These are phyloP conservation scores for Aspergillus pseudoglaucus DNA, from an alignment of 2,329 filamentous ascomycete species.

Conservation along the genomic window DNA sequence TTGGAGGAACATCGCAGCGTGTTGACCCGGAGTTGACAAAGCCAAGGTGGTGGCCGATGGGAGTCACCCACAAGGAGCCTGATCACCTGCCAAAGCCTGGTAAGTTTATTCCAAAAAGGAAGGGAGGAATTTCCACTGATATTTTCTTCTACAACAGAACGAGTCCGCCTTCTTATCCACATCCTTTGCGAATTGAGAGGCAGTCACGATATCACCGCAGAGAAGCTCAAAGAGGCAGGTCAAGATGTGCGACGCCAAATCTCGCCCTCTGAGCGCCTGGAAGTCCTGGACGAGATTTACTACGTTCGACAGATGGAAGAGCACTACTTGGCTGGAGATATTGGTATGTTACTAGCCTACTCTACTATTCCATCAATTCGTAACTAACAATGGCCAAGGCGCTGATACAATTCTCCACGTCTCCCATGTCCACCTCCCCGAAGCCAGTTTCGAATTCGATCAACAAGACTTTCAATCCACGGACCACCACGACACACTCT, in stretches of 20 bases:
- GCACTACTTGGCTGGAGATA: slow-evolving; percentile 29
- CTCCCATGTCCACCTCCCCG: slow-evolving; percentile 20
- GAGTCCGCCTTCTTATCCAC: slow-evolving; percentile 34
- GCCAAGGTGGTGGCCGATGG: slow-evolving; percentile 34
- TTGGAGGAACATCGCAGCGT: slow-evolving; percentile 15
- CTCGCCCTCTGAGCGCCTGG: slow-evolving; percentile 26
- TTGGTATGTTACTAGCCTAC: slow-evolving; percentile 21
- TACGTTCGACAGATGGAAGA: slow-evolving; percentile 34
- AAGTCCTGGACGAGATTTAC: slow-evolving; percentile 37
- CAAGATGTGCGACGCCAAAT: slow-evolving; percentile 35
- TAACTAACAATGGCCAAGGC: slow-evolving; percentile 10
- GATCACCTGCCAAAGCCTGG: slow-evolving; percentile 39
- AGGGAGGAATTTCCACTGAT: neutral
- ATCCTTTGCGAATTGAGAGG: slow-evolving; percentile 33
- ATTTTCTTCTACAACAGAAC: slow-evolving; percentile 23
- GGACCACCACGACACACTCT: neutral
- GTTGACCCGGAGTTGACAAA: slow-evolving; percentile 36
- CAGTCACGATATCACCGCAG: slow-evolving; percentile 30
- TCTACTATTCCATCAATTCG: neutral
- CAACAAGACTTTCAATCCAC: slow-evolving; percentile 6
- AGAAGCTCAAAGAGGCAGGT: slow-evolving; percentile 34
- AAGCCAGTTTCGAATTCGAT: slow-evolving; percentile 12
- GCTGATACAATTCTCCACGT: slow-evolving; percentile 24
- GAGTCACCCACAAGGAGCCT: slow-evolving; percentile 39
- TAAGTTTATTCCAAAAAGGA: slow-evolving; percentile 14